Base-by-base conservation (phyloP, 2,329 filamentous ascomycete species). In the Scedosporium minutisporum region DNA sequence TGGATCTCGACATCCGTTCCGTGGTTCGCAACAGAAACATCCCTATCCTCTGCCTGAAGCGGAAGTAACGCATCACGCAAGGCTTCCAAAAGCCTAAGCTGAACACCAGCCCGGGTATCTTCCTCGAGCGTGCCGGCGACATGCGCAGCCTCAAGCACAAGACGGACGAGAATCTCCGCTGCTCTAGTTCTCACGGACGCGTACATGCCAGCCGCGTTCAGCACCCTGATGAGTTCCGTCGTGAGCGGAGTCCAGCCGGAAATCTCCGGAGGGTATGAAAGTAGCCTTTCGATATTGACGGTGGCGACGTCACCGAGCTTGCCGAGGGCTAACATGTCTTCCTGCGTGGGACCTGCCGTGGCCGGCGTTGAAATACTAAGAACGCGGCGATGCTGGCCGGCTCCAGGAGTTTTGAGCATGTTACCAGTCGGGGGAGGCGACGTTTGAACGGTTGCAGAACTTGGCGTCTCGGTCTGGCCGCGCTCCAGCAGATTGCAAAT, bases 1-100 rank as follows among this genome's bases (percentile, higher is more conserved):
- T 96, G 91, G 16, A 96, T 89, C 62, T 95, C 89, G 18, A 91
- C 77, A 66, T 95, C 88, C 0, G 85, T 86, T 0, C 85, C 76
- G 62, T 86, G 83, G 10, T 79, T 82, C 2, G 83, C 78, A 0
- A 88, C 82, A 1, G 83, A 83, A 1, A 76, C 75, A 9, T 81
- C 76, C 2, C 82, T 77, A 33, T 82, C 77, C 9, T 77, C 75
- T 25, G 76, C 74, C 65, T 87, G 82, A 0, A 93, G 73, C 3
- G 83, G 80, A 0, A 76, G 67, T 1, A 91, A 77, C 16, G 88
- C 85, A 65, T 78, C 81, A 63, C 82, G 84, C 57, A 91, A 78
- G 16, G 89, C 85, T 62, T 83, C 78, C 2, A 96, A 78, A 12
- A 93, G 80, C 57, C 88, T 85, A n/a, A 84, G 77, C 70, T 96